Base-by-base conservation (phyloP, 2,329 filamentous ascomycete genomes). In the Metarhizium anisopliae region DNA sequence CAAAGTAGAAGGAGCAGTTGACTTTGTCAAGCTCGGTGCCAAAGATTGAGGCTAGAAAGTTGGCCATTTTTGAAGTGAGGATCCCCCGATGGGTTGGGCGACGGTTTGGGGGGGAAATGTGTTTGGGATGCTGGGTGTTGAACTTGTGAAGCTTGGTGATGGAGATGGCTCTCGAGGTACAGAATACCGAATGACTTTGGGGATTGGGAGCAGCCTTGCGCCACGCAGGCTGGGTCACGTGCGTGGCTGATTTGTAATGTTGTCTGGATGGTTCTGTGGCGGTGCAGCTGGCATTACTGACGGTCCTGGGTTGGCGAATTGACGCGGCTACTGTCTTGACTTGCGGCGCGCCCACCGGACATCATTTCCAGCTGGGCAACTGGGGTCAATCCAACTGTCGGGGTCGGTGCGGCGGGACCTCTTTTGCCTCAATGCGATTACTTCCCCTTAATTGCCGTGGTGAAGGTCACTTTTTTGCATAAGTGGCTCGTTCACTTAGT, bases 21-120 rank as follows among this genome's bases (percentile, higher is more conserved):
- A 96, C 92, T 72, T 93, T 99, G 85, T 99, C 94, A 75, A 97
- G 94, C 82, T 99, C 94, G 35, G 94, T 99, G 68, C 94, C 94
- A 81, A 99, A 99, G 77, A 99, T 99, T 71, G 91, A 96, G 68
- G 94, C 94, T 72, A 99, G 89, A 72, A 96, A 97, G 80, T 96
- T 96, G 69, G 92, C 92, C 92, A 96, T 96, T 57, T 53, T 73
- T 18, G 55, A 14, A 3, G 36, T 20, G 25, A 29, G 13, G 2
- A 38, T 35, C n/a, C 5, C 14, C 11, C 14, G 38, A 16, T 16
- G 38, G 14, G 2, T 13, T 3, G 32, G 50, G 54, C 52, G 43
- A 18, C n/a, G 58, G 7, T 35, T 35, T 35, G 43, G 50, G 51
- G 6, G 47, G 40, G 49, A 40, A 55, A 38, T 51, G 56, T 42